Base-by-base conservation (phyloP, 129 eudicot genomes). In the Centella asiatica region DNA sequence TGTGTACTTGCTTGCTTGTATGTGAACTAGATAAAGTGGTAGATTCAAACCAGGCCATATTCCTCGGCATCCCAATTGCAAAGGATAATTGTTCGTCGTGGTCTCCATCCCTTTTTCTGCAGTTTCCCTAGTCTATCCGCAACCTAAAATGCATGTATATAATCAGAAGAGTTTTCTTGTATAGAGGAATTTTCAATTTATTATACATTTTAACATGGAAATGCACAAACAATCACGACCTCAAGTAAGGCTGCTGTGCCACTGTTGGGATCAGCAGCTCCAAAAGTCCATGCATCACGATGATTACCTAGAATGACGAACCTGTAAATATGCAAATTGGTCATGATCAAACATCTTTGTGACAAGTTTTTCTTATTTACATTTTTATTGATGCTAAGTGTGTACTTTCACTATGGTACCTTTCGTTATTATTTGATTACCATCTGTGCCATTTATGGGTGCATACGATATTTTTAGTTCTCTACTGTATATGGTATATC, bases 41-140 rank as follows among this genome's bases (percentile, higher is more conserved):
- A 55, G 77, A 54, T 44, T 40, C 60, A 78, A 75, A 88, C 97
- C 95, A 89, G 75, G 75, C 97, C 97, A 72, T 85, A 89, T 68
- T 89, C 97, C 79, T 85, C 97, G 23, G 92, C 95, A 66, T 89
- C 97, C 97, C 97, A 89, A 67, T 80, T 89, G 83, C 97, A 89
- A 53, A 89, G 63, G 46, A 85, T 64, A 1, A 89, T 77, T 18
- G 84, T 89, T 72, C 97, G 51, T 59, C 97, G 73, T 37, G 97
- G 97, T 62, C 69, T 85, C 97, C 97, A 89, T 33, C 97, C 97
- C 71, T 74, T 67, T 57, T 78, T 70, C 81, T 72, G 86, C 62
- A 85, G 78, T 84, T 85, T 82, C 61, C 44, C 64, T 47, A 85
- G 60, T 60, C 97, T 85, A 66, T 76, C 67, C n/a, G 97, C 95